Conservation (phyloP, 176 grass and related monocot species). For the Luzula sylvatica region DNA sequence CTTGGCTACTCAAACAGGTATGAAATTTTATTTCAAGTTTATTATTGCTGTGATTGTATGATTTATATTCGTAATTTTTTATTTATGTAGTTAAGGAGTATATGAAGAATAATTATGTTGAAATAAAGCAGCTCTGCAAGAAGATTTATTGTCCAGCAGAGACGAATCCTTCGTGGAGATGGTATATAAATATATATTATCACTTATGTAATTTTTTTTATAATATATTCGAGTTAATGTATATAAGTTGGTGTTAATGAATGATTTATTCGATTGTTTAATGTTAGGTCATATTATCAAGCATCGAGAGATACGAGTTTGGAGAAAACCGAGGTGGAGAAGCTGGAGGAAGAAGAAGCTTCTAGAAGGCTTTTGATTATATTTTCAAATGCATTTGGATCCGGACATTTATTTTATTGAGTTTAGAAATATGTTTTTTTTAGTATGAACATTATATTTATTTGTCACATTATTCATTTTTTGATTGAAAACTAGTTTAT, state of each 20-base stretch:
- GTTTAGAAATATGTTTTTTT: too few species aligned
- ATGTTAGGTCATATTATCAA: constrained; percentile 69
- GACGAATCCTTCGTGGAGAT: constrained; percentile 78
- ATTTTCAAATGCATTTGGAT: constrained; percentile 45
- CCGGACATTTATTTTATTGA: constrained; percentile 8
- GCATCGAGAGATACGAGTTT: constrained; percentile 40
- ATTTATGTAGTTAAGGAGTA: constrained; percentile 31
- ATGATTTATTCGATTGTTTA: constrained; percentile 4
- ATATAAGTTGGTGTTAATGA: background rate
- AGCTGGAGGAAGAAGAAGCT: constrained; percentile 59
- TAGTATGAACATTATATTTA: too few species aligned
- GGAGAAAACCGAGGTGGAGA: constrained; percentile 33
- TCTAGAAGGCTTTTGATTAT: constrained; percentile 54
- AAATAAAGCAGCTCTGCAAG: constrained; percentile 42
- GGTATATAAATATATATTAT: constrained; percentile 30
- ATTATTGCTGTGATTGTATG: constrained; percentile 13
- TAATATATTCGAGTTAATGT: background rate
- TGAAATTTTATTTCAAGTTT: background rate
- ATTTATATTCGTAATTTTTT: constrained; percentile 1
- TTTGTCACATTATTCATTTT: too few species aligned
- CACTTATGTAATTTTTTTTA: background rate
- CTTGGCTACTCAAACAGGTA: constrained; percentile 34
- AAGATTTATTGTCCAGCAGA: constrained; percentile 60
- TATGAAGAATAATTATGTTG: constrained; percentile 25
- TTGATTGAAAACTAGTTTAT: too few species aligned